Evolutionary conservation across 139 green algal species (phyloP).

Genomic region (Tetradesmus lagerheimii): DNA sequence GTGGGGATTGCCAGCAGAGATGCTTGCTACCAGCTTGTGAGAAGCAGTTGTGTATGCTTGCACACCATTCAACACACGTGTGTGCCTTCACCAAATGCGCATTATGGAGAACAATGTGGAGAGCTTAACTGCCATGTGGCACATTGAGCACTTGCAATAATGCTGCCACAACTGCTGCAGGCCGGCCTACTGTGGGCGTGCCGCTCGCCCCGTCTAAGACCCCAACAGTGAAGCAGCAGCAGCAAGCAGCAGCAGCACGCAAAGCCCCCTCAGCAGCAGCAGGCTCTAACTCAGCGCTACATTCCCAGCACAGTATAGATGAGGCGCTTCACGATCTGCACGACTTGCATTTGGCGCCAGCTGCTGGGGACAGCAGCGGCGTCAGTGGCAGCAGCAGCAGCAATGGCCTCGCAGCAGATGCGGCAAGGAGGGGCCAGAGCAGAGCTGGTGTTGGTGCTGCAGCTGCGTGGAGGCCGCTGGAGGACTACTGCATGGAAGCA

Average conservation of each 20-base stretch:
- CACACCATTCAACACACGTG: not conserved
- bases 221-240: conserved; percentile 31
- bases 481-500: conserved; percentile 68
- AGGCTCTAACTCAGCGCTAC: not conserved
- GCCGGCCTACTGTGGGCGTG: conserved; percentile 36
- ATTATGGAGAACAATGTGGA: too few species aligned
- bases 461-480: conserved; percentile 48
- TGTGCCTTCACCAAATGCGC: too few species aligned
- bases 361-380: not conserved
- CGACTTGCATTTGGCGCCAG: not conserved
- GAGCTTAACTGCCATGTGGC: too few species aligned
- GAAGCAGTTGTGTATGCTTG: not conserved
- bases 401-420: conserved; percentile 2
- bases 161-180: conserved; percentile 2
- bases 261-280: conserved; percentile 22
- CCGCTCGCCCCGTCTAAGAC: conserved; percentile 44
- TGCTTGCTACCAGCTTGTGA: too few species aligned
- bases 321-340: not conserved
- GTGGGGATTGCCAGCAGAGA: too few species aligned
- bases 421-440: conserved; percentile 13
- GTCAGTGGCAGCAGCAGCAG: conserved; percentile 23
- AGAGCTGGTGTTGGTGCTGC: not conserved
- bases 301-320: conserved; percentile 24
- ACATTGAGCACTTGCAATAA: too few species aligned
- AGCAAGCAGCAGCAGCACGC: conserved; percentile 22